Percentiles rank a stretch among this genome's conserved stretches.
Evolutionary conservation across 2,329 filamentous ascomycete genomes (phyloP).

Genomic region (Parastagonospora nodorum): DNA sequence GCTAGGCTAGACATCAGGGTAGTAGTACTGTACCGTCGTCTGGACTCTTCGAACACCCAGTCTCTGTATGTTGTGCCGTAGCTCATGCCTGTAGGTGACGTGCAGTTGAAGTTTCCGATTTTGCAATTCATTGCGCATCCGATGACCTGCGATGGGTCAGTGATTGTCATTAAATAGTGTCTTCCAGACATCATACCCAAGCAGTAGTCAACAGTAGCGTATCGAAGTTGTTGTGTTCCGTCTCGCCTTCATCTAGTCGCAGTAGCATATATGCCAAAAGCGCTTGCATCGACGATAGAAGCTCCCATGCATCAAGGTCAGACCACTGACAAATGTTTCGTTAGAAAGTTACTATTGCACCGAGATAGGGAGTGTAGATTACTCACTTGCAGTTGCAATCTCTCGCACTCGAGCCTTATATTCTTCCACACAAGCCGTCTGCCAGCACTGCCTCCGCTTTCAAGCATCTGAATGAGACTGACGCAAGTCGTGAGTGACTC

Average conservation of each 20-base stretch:
- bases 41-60: slow-evolving; percentile 52
- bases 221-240: slow-evolving; percentile 51
- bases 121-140: slow-evolving; percentile 5
- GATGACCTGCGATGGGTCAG: slow-evolving; percentile 1
- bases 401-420: slow-evolving; percentile 51
- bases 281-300: slow-evolving; percentile 52
- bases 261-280: slow-evolving; percentile 52
- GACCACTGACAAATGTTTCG: slow-evolving; percentile 24
- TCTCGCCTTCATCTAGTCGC: slow-evolving; percentile 52
- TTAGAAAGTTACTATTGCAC: not conserved
- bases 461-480: slow-evolving; percentile 50
- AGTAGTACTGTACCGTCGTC: slow-evolving; percentile 35
- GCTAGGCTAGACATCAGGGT: not conserved
- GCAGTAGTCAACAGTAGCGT: slow-evolving; percentile 43
- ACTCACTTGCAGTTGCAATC: slow-evolving; percentile 44
- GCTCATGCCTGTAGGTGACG: slow-evolving; percentile 2
- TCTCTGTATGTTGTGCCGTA: slow-evolving; percentile 44
- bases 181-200: slow-evolving; percentile 31
- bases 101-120: slow-evolving; percentile 1
- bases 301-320: slow-evolving; percentile 44
- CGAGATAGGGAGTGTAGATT: not conserved
- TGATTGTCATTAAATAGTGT: not conserved
- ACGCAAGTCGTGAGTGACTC: slow-evolving; percentile 51
- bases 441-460: slow-evolving; percentile 36
- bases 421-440: slow-evolving; percentile 54